Evolutionary conservation across 345 rosid species (phyloP), one percentile per base, ranked within the genome.

Genomic region (thale cress (Arabidopsis thaliana)): DNA sequence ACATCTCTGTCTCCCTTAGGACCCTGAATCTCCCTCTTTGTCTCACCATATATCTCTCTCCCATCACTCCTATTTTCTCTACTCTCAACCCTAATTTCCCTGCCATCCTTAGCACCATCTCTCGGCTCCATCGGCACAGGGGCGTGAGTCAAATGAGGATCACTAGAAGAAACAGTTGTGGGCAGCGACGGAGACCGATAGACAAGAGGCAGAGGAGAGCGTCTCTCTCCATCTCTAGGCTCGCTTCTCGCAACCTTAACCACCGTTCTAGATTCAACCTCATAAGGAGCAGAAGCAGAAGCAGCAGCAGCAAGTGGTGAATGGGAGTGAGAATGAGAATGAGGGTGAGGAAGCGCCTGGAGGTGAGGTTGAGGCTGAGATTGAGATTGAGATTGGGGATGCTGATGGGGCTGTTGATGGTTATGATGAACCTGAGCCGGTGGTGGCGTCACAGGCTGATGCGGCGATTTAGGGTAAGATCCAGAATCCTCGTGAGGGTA

Each of bases 1-100:
- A 59, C 80, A 73, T 92, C 99, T 81, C 84, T 92, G 12, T 90
- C 98, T 37, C 41, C 69, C 79, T 88, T 92, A 61, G 70, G 78
- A 86, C 73, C 81, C 62, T 85, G 96, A 58, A 81, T 52, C 78
- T 92, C 99, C 88, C 93, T 90, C 81, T 87, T 95, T 2, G 80
- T 50, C 74, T 90, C 99, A 16, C 74, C 71, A 67, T 80, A 77
- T 3, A 77, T n/a, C 25, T 90, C 97, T 75, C 91, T 86, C 6
- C 66, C 77, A 53, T 90, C 99, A 8, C 69, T 73, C 84, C 87
- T 84, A 8, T 71, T 73, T n/a, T 92, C 97, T 50, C 87, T 82
- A 69, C 41, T 86, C 42, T 87, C 93, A 81, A 63, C 78, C 79
- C 86, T 71, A 69, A 68, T 62, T 25, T 89, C 94, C 22, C 86